Conservation (phyloP, 1,139 yeast genomes). For the Yarrowia galli region DNA sequence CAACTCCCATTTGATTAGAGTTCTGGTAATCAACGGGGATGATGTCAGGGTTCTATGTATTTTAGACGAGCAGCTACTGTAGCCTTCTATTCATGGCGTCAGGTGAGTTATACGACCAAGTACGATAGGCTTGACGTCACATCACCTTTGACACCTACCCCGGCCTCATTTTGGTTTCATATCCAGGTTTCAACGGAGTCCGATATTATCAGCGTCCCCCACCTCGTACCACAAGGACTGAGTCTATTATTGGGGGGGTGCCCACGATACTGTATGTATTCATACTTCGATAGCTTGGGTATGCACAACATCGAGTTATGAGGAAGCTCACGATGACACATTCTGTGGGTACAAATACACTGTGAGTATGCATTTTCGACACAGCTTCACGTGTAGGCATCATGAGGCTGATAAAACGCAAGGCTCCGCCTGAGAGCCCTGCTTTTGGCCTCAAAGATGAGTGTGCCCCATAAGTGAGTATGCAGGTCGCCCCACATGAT, state of each 20-base stretch:
- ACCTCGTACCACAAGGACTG: not conserved
- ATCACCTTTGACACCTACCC: not conserved
- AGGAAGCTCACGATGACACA: not conserved
- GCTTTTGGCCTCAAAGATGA: not conserved
- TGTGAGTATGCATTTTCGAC: too few relatives aligned
- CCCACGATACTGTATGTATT: too few relatives aligned
- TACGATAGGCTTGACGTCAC: not conserved
- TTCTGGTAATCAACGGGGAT: not conserved
- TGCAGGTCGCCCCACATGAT: slow-evolving; percentile 6
- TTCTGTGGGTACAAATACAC: too few relatives aligned
- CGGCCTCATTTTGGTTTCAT: slow-evolving; percentile 4
- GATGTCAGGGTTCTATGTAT: not conserved
- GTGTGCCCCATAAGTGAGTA: not conserved
- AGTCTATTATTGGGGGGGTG: not conserved
- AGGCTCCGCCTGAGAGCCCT: not conserved
- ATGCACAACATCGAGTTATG: not conserved
- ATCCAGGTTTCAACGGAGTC: not conserved
- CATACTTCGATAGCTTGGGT: too few relatives aligned
- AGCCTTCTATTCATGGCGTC: not conserved
- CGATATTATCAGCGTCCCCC: not conserved
- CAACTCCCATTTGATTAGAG: not conserved
- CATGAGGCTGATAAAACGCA: not conserved
- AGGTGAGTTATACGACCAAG: not conserved
- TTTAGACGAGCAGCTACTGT: not conserved
- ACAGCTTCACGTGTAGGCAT: not conserved